Base-by-base conservation (phyloP, 2,329 filamentous ascomycete species). In the Colletotrichum karsti region DNA sequence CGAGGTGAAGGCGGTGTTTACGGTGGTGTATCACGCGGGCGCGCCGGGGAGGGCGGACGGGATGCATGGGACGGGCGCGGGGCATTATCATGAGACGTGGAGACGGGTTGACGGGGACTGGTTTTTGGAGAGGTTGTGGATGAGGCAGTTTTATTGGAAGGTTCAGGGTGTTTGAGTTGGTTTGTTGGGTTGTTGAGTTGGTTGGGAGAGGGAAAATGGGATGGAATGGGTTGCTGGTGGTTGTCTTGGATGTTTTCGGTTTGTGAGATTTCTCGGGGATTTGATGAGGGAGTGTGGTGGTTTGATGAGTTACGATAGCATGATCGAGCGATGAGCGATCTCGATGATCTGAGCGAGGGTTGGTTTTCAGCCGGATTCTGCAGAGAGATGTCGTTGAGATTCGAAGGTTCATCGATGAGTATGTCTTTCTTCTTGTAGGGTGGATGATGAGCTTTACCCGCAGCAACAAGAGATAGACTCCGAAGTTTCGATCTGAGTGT, bases 31-130 rank as follows among this genome's bases (percentile, higher is more conserved):
- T n/a, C 54, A 61, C 9, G 44, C 22, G 2, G 68, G 69, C 9
- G 26, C 55, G 3, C 42, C 35, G 63, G 68, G 53, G 6, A 51
- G 41, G 7, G 57, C 55, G 26, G 35, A 13, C 7, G 57, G 62
- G 5, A 2, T 42, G 10, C 55, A 58, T 8, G 22, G 18, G 8
- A 67, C 66, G 0, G 67, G 69, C 6, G 69, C 48, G 1, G 70
- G 69, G 6, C 59, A 71, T 9, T 71, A 71, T 15, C 41, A 69
- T 15, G 70, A 71, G 57, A 68, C 60, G 0, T 69, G 70, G 69
- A 53, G 42, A 7, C 42, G 18, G 33, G 48, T 63, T 18, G 60
- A 56, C 1, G 70, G 53, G 18, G 69, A 66, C n/a, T 71, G 70
- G 64, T 59, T 56, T 30, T 18, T 71, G 33, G 18, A 58, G 28